Evolutionary conservation across 257 asterid species (phyloP), one percentile per base, ranked within the genome.

Genomic region (Parsonsia alboflavescens): DNA sequence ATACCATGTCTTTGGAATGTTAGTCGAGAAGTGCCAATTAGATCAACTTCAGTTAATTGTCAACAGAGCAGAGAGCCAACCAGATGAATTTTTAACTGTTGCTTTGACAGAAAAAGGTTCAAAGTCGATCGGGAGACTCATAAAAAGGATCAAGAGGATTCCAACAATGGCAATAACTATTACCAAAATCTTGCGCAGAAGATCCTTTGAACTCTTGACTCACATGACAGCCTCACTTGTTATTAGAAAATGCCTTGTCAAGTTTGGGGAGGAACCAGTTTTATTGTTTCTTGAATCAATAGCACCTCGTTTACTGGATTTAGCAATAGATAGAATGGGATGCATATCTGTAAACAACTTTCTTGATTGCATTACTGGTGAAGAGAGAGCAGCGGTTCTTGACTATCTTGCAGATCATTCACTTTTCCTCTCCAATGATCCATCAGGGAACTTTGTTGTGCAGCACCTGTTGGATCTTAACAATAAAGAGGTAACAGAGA

Each of bases 381-480:
- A 2, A 0, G 76, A 44, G 2, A 73, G 84, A 70, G 17, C 15
- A 10, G 41, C 0, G 48, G 86, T 89, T 36, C 86, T 87, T 4
- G 0, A 42, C 19, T 5, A 0, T 1, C 76, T 89, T 22, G 90
- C 84, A 7, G 15, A 70, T 2, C 1, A 30, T 21, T 72, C 90
- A 0, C 50, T 21, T 39, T 53, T 21, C 33, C 85, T 89, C 8
- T 59, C 88, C 3, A n/a, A 71, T 17, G 84, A 87, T 74, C 80
- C 73, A 30, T 87, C 70, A 0, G 92, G 95, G 80, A 89, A 85
- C 75, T 83, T 77, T 28, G 86, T 84, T 0, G 87, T 89, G 73
- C 92, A 89, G 75, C 57, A 75, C 2, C 82, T 74, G 7, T 54
- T 87, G 10, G 2, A 8, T 1, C 81, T 74, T 10, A 15, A 26